phyloP scores from a whole-genome alignment of 345 rosid species.

The Citrus mangshanensis region DNA sequence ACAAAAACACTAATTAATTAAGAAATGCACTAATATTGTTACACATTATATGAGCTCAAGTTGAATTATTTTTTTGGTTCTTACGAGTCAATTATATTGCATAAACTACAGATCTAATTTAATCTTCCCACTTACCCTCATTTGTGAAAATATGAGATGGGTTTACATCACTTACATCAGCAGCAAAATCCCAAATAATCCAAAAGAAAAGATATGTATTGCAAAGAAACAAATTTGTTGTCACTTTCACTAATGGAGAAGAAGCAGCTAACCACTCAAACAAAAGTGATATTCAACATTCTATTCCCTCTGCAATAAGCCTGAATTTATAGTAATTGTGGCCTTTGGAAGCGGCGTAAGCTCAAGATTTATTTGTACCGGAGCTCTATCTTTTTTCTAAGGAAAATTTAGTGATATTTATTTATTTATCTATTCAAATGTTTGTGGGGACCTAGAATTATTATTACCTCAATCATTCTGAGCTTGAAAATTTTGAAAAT shows the following conservation, averaged over 20 bases:
- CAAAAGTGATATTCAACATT: slow-evolving; percentile 16
- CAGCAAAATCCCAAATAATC: slow-evolving; percentile 6
- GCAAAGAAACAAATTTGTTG: slow-evolving; percentile 18
- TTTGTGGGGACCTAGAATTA: slow-evolving; percentile 29
- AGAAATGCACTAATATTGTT: neutral
- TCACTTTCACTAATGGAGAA: slow-evolving; percentile 28
- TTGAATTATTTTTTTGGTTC: neutral
- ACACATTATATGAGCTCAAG: neutral
- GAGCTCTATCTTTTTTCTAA: neutral
- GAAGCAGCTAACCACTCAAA: slow-evolving; percentile 6
- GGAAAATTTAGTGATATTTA: neutral
- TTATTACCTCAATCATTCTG: slow-evolving; percentile 55
- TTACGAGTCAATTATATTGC: neutral
- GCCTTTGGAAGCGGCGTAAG: slow-evolving; percentile 14
- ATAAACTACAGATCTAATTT: neutral
- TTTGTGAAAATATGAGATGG: neutral
- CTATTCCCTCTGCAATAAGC: slow-evolving; percentile 15
- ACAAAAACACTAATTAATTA: neutral
- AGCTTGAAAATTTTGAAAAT: slow-evolving; percentile 50
- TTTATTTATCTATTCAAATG: neutral
- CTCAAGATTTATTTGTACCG: neutral
- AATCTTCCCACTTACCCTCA: neutral
- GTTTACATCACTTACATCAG: slow-evolving; percentile 29
- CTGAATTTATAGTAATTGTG: neutral
- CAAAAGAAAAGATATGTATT: neutral